These are phyloP conservation scores for Trichophyton benhamiae DNA, from an alignment of 2,329 filamentous ascomycete genomes.

Conservation along the genomic window DNA sequence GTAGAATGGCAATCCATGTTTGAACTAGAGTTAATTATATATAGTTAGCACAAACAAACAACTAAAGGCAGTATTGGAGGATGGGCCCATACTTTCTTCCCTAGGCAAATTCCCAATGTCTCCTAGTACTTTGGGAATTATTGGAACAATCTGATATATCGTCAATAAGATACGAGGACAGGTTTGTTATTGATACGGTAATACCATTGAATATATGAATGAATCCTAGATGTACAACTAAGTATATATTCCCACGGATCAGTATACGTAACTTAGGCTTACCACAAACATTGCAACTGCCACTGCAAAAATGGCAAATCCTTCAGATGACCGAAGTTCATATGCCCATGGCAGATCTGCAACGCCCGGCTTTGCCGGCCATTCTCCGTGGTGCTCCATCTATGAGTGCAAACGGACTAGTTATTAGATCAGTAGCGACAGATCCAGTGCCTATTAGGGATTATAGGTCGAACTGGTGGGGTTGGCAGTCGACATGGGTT, in stretches of 20 bases:
- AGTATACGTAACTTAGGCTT: not conserved
- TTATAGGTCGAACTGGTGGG: not conserved
- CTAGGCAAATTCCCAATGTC: not conserved
- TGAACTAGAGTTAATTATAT: constrained; percentile 4
- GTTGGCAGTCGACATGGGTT: not conserved
- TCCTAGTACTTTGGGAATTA: constrained; percentile 2
- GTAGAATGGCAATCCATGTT: constrained; percentile 11
- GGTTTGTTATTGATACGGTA: not conserved
- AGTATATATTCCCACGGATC: not conserved
- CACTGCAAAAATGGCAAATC: constrained; percentile 4
- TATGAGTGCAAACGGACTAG: not conserved
- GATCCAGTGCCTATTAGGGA: not conserved
- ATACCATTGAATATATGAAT: constrained; percentile 6
- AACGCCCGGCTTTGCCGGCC: not conserved
- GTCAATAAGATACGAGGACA: not conserved
- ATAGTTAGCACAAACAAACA: not conserved
- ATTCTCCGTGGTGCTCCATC: not conserved
- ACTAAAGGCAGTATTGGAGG: not conserved
- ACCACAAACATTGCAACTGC: constrained; percentile 6
- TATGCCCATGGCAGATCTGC: not conserved
- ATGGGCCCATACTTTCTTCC: not conserved
- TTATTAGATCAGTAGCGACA: not conserved
- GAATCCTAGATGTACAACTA: not conserved
- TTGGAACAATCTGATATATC: not conserved
- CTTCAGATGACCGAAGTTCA: constrained; percentile 1